Percentiles rank a stretch among this genome's conserved stretches.
These are phyloP conservation scores for Umbelopsis sp. DNA, from an alignment of 371 early-diverging fungal species.

Conservation along the genomic window DNA sequence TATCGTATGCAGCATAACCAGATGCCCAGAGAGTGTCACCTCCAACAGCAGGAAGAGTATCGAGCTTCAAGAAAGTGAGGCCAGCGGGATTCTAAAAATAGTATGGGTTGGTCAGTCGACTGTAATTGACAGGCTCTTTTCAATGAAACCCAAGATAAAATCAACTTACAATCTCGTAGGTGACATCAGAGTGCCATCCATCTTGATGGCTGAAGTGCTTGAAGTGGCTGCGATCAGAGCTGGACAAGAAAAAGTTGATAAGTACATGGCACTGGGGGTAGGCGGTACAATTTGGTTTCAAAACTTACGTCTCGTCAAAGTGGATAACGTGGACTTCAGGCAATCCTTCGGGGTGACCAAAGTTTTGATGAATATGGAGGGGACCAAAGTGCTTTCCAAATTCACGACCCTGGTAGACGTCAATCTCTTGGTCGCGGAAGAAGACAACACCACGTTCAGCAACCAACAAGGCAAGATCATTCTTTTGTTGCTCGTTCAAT, in stretches of 20 bases:
- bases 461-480: slow-evolving; percentile 63
- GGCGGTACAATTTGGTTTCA: too few species aligned
- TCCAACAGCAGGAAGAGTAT: slow-evolving; percentile 55
- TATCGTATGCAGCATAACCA: slow-evolving; percentile 64
- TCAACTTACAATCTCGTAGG: slow-evolving; percentile 45
- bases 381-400: slow-evolving; percentile 58
- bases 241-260: too few species aligned
- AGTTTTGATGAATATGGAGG: slow-evolving; percentile 41
- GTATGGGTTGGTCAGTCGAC: neutral
- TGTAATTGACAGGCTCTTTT: neutral
- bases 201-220: slow-evolving; percentile 19
- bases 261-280: too few species aligned
- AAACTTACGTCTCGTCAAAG: slow-evolving; percentile 27
- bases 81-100: slow-evolving; percentile 49
- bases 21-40: slow-evolving; percentile 66
- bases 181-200: slow-evolving; percentile 61
- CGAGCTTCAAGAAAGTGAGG: slow-evolving; percentile 59
- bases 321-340: slow-evolving; percentile 40
- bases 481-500: slow-evolving; percentile 59
- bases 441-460: slow-evolving; percentile 71
- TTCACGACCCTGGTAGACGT: slow-evolving; percentile 55
- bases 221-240: neutral
- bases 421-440: slow-evolving; percentile 66
- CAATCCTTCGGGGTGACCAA: slow-evolving; percentile 36
- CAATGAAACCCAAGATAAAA: neutral